Conservation (phyloP, 768 basidiomycete genomes). For the Leccinum subgranulosum region DNA sequence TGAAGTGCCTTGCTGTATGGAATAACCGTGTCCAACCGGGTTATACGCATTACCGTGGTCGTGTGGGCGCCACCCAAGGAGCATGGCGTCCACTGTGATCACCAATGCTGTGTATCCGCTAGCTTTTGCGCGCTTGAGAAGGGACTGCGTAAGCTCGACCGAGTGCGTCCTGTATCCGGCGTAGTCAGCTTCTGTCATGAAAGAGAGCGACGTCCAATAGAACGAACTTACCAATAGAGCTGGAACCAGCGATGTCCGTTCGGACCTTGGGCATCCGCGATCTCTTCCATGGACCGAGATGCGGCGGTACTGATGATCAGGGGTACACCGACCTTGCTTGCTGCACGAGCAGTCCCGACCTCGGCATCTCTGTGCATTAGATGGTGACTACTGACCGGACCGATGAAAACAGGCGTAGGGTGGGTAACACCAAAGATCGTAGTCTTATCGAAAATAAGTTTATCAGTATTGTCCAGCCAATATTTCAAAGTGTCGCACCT, state of each 20-base stretch:
- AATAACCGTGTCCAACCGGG: conserved; percentile 36
- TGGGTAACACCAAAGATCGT: conserved; percentile 53
- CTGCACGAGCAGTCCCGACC: conserved; percentile 43
- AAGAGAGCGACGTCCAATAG: neutral
- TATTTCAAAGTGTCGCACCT: conserved; percentile 32
- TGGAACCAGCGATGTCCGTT: conserved; percentile 47
- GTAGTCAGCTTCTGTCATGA: neutral
- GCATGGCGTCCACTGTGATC: conserved; percentile 43
- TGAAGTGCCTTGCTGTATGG: conserved; percentile 39
- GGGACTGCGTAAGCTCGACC: conserved; percentile 36
- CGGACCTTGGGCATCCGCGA: conserved; percentile 43
- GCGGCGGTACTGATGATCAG: conserved; percentile 28
- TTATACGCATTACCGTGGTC: conserved; percentile 40
- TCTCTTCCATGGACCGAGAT: conserved; percentile 48
- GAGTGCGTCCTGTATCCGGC: conserved; percentile 33
- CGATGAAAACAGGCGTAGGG: conserved; percentile 46
- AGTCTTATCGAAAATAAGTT: conserved; percentile 37
- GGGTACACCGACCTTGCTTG: conserved; percentile 44
- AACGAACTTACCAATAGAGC: conserved; percentile 38
- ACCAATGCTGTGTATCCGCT: conserved; percentile 43
- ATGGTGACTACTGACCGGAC: conserved; percentile 56
- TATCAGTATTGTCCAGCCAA: neutral
- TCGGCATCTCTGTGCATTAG: conserved; percentile 45
- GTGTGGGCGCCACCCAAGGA: conserved; percentile 44
- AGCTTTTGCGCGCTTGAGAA: conserved; percentile 42